Base-by-base conservation (phyloP, 495 filamentous ascomycete species). In the Margaritispora aquatica region DNA sequence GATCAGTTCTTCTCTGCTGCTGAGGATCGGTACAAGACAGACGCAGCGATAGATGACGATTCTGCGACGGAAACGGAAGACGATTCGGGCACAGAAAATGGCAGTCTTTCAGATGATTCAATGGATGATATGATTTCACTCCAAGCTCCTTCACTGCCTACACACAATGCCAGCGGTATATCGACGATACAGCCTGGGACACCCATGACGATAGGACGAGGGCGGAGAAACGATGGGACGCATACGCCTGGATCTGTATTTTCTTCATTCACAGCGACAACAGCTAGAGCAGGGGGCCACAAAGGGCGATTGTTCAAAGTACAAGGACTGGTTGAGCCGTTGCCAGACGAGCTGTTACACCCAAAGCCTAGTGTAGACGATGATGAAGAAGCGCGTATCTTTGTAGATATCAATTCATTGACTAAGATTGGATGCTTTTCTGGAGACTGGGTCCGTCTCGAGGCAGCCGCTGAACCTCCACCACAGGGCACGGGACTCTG, bases 361-460 rank as follows among this genome's bases (percentile, higher is more conserved):
- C 94, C 94, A 0, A 88, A 86, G 56, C 93, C 94, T 5, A 73
- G 78, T 2, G 60, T 71, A 22, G 81, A 83, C 21, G 92, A 96
- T 52, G 94, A 97, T 63, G 84, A 90, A 53, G 95, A 97, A 67
- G 85, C 88, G 2, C 82, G 93, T 41, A 76, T 97, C 19, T 97
- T 92, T 70, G 90, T 97, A 8, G 90, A 94, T 62, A 85, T 92
- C 26, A 87, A 81, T 59, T 86, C 89, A 19, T 73, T 98, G 11
- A 84, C 88, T n/a, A 88, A 89, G 59, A 82, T 97, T 41, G 90
- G 91, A 26, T 97, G 92, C 68, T 98, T 98, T 70, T 96, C 93
- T 0, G 94, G 94, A 15, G 94, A 98, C 67, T 98, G 94, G 94
- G 90, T 97, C n/a, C 82, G 86, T 2, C 75, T 98, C 20, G 89